Conservation (phyloP, 306 rosid genomes). For the Rosa persica region DNA sequence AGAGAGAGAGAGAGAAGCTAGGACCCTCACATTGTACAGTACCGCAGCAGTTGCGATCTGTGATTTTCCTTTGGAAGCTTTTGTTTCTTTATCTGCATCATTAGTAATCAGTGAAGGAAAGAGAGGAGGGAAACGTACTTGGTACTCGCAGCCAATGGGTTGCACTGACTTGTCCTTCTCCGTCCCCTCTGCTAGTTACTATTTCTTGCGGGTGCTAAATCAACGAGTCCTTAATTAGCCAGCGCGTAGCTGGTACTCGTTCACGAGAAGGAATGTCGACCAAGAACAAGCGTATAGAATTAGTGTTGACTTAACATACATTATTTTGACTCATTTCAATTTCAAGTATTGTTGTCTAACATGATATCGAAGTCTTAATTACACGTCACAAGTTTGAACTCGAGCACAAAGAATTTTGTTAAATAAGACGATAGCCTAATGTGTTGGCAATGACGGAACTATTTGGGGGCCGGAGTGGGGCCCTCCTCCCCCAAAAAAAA, state of each 20-base stretch:
- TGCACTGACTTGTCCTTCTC: constrained; percentile 52
- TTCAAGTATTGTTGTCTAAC: not conserved
- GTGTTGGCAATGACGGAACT: too few relatives aligned
- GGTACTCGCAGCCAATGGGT: constrained; percentile 57
- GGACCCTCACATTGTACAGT: constrained; percentile 30
- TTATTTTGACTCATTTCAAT: too few relatives aligned
- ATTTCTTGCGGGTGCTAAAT: constrained; percentile 11
- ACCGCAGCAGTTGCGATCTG: not conserved
- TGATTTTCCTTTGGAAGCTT: constrained; percentile 3
- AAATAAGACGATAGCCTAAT: constrained; percentile 2
- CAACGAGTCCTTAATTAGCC: constrained; percentile 33
- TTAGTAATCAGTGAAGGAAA: constrained; percentile 21
- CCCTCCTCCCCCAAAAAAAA: too few relatives aligned
- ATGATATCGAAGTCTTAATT: not conserved
- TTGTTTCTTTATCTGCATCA: constrained; percentile 24
- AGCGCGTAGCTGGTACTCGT: not conserved
- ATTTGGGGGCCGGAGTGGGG: too few relatives aligned
- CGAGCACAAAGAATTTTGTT: constrained; percentile 18
- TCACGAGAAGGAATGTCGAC: not conserved
- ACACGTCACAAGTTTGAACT: not conserved
- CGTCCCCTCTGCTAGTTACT: constrained; percentile 32
- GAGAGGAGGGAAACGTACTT: constrained; percentile 30
- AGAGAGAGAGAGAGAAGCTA: not conserved
- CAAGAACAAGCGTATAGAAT: not conserved
- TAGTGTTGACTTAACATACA: not conserved